Base-by-base conservation (phyloP, 495 filamentous ascomycete genomes). In the Geoglossum glabrum region DNA sequence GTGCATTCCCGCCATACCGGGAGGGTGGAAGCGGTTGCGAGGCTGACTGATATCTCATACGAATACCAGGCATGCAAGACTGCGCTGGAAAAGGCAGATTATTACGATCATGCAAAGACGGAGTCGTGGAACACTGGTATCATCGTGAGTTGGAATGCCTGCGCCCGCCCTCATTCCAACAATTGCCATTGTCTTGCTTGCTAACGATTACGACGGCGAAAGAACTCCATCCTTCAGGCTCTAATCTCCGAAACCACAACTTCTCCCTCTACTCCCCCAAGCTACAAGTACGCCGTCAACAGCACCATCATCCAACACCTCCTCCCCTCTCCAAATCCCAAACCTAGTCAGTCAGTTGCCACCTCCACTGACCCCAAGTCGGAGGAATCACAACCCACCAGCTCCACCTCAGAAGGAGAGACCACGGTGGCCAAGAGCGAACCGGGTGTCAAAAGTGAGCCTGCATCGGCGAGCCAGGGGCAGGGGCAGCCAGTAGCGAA, bases 291-390 rank as follows among this genome's bases (percentile, higher is more conserved):
- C 71, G 83, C 85, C 60, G 87, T 95, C 68, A 95, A 93, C 76
- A 93, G 86, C 76, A 97, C 89, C 62, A 96, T 97, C 67, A 92
- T 98, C 60, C 92, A 98, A 69, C 90, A 98, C 66, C 73, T 83
- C 15, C 70, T 79, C 51, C 71, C 78, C 2, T 59, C 57, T 21
- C 25, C 57, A n/a, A 11, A 23, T 15, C 19, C 19, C 6, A 59
- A 6, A 33, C 0, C 21, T 26, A 25, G 21, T 26, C 23, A 26
- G 23, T 54, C 40, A 28, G 23, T n/a, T n/a, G n/a, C 56, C 46
- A 9, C 46, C 3, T 9, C 46, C 46, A 13, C 40, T 7, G 56
- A 30, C 19, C 0, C 40, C 10, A 33, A 58, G 19, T 13, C 19
- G 19, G 7, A 7, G 17, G 26, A 9, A 33, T 27, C 43, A 27